A percentile compares a stretch with the other conserved stretches of the same genome.
Conservation (phyloP, 345 rosid genomes). For the Kernera saxatilis region DNA sequence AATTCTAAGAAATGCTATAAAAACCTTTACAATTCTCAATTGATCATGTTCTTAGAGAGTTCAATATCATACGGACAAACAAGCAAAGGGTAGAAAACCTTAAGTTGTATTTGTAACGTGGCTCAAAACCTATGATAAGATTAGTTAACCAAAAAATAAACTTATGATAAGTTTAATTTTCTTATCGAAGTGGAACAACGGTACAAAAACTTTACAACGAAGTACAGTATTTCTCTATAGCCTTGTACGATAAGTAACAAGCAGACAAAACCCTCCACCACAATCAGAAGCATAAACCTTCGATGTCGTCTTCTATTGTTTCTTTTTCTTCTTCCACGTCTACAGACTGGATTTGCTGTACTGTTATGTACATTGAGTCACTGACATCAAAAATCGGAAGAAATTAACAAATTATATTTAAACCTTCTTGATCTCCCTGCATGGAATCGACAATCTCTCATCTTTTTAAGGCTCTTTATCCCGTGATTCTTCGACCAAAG, state of each 20-base stretch:
- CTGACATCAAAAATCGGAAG: not conserved
- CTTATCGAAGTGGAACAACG: not conserved
- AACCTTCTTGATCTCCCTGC: slow-evolving; percentile 1
- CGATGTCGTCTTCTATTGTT: not conserved
- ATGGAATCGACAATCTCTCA: not conserved
- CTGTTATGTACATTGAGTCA: slow-evolving; percentile 3
- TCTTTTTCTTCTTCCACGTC: not conserved
- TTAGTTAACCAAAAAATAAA: too few relatives aligned
- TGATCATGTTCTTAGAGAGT: too few relatives aligned
- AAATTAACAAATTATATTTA: not conserved
- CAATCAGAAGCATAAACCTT: not conserved
- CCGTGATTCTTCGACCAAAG: slow-evolving; percentile 24
- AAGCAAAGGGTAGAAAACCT: not conserved
- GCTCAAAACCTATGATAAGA: too few relatives aligned
- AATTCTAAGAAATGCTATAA: too few relatives aligned
- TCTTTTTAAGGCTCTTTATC: slow-evolving; percentile 11
- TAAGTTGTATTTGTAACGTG: too few relatives aligned
- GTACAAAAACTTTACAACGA: not conserved
- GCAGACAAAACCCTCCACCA: not conserved
- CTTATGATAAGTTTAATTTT: not conserved
- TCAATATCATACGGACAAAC: too few relatives aligned
- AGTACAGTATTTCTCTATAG: not conserved
- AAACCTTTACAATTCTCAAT: too few relatives aligned
- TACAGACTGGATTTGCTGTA: not conserved
- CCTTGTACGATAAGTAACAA: not conserved